A percentile compares a stretch with the other conserved stretches of the same genome.
Evolutionary conservation across 2,329 filamentous ascomycete genomes (phyloP).

Genomic region (Colletotrichum sp.): DNA sequence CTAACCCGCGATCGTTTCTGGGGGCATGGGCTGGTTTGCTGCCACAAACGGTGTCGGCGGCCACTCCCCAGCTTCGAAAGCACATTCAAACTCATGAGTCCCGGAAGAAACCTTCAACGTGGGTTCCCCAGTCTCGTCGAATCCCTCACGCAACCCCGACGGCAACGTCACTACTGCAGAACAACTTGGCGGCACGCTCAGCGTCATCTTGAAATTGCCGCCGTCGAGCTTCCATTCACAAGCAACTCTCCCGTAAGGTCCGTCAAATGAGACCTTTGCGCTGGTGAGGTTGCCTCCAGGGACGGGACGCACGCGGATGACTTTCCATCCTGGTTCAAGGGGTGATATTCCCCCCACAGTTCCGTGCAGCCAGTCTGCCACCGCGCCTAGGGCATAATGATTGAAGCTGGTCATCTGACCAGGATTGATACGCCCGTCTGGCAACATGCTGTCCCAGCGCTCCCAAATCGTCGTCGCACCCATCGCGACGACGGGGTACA

Average conservation of each 20-base stretch:
- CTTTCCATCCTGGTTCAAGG: slow-evolving; percentile 25
- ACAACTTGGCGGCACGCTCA: slow-evolving; percentile 7
- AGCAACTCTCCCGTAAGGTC: slow-evolving; percentile 1
- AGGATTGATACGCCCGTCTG: slow-evolving; percentile 39
- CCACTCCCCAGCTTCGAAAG: slow-evolving; percentile 6
- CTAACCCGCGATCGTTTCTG: not conserved
- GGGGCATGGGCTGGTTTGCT: slow-evolving; percentile 2
- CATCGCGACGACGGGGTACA: slow-evolving; percentile 38
- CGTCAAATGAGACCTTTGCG: slow-evolving; percentile 6
- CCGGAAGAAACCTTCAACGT: not conserved
- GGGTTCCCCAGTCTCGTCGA: not conserved
- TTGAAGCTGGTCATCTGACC: slow-evolving; percentile 46
- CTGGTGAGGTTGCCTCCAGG: slow-evolving; percentile 15
- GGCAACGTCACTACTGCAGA: slow-evolving; percentile 3
- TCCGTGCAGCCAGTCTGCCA: slow-evolving; percentile 40
- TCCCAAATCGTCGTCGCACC: slow-evolving; percentile 46
- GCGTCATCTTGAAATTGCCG: not conserved
- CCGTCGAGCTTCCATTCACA: not conserved
- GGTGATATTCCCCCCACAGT: slow-evolving; percentile 26
- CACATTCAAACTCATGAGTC: slow-evolving; percentile 7
- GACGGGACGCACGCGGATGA: slow-evolving; percentile 3
- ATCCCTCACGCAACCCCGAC: not conserved
- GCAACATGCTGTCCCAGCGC: slow-evolving; percentile 43
- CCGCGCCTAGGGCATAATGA: slow-evolving; percentile 43
- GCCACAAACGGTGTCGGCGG: not conserved